Evolutionary conservation across 1,284 basidiomycete species (phyloP).

Genomic region (Cryptococcus sp.): DNA sequence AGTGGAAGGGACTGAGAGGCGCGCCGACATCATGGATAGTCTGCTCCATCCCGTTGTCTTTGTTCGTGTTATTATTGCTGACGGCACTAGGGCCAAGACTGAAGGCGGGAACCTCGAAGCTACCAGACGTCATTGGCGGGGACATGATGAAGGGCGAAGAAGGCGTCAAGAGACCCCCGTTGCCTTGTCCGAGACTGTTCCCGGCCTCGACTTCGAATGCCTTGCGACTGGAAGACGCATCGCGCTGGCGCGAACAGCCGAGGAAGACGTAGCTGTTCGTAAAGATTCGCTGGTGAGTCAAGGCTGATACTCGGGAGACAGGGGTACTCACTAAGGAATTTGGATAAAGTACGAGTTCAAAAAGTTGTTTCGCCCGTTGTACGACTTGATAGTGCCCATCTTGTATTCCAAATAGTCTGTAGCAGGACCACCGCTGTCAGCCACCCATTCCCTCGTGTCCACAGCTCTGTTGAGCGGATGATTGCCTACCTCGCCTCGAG

Average conservation of each 20-base stretch:
- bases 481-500: constrained; percentile 58
- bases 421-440: too few relatives aligned
- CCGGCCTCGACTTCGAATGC: constrained; percentile 73
- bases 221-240: constrained; percentile 63
- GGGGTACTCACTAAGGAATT: constrained; percentile 57
- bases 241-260: constrained; percentile 67
- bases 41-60: constrained; percentile 38
- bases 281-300: neutral
- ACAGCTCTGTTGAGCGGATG: neutral
- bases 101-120: constrained; percentile 53
- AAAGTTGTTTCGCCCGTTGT: constrained; percentile 74
- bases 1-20: constrained; percentile 73
- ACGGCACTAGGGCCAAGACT: constrained; percentile 46
- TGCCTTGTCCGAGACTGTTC: constrained; percentile 60
- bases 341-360: constrained; percentile 68
- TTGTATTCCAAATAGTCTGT: constrained; percentile 75
- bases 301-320: too few relatives aligned
- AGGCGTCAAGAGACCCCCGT: constrained; percentile 53
- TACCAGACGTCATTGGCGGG: constrained; percentile 37
- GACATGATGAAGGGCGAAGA: constrained; percentile 56
- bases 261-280: constrained; percentile 68
- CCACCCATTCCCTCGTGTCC: neutral
- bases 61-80: constrained; percentile 35
- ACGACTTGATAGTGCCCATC: constrained; percentile 73
- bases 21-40: constrained; percentile 60